Percentiles rank a stretch among this genome's conserved stretches.
Conservation (phyloP, 345 rosid species). For the Fremontodendron californicum region DNA sequence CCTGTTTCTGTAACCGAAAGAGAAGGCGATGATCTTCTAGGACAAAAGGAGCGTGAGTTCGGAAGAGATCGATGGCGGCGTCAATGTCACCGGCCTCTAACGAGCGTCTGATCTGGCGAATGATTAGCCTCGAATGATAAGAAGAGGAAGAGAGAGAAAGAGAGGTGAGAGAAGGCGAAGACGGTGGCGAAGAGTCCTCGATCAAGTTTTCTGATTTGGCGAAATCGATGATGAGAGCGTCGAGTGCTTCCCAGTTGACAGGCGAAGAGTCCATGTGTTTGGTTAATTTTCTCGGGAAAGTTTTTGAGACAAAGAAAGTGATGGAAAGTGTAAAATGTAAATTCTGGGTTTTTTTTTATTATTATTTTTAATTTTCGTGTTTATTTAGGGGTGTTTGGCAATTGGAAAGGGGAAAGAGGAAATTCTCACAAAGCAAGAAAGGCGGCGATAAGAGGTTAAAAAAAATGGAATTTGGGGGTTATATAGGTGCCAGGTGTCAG, state of each 20-base stretch:
- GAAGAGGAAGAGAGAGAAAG: conserved; percentile 60
- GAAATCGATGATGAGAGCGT: conserved; percentile 73
- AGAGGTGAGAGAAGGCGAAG: conserved; percentile 23
- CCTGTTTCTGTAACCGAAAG: conserved; percentile 91
- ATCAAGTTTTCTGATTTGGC: conserved; percentile 78
- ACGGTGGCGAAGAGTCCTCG: conserved; percentile 42
- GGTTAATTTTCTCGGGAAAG: conserved; percentile 9
- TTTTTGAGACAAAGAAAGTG: neutral
- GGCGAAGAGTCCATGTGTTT: conserved; percentile 56
- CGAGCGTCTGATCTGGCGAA: conserved; percentile 67
- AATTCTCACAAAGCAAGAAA: neutral
- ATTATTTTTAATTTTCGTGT: neutral
- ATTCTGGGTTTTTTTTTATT: neutral
- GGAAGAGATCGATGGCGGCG: conserved; percentile 56
- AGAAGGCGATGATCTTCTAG: conserved; percentile 78
- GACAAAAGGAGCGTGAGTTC: conserved; percentile 63
- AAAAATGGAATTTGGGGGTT: neutral
- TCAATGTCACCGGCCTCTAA: conserved; percentile 77
- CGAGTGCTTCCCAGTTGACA: conserved; percentile 93
- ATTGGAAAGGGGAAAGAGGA: neutral
- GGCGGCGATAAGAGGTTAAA: conserved; percentile 16
- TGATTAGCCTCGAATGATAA: conserved; percentile 64
- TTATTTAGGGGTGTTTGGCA: neutral
- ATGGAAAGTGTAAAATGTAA: neutral
- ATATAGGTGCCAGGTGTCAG: conserved; percentile 1